Conservation (phyloP, 306 rosid genomes). For the Biancaea sappan region DNA sequence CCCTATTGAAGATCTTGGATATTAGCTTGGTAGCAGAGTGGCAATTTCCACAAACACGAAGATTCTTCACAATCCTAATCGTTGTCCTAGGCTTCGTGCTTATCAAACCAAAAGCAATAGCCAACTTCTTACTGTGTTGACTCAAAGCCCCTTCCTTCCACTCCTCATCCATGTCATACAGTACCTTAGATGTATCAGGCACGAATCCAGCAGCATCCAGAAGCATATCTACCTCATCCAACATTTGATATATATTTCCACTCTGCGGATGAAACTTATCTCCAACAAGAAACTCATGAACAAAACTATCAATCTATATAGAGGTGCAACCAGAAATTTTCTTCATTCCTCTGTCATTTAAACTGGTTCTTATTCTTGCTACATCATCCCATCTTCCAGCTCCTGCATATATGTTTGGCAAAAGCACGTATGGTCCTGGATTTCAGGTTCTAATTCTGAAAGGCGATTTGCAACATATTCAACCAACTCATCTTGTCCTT, state of each 20-base stretch:
- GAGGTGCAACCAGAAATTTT: slow-evolving; percentile 83
- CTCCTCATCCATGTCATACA: too few relatives aligned
- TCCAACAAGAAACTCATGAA: too few relatives aligned
- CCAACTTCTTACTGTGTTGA: slow-evolving; percentile 82
- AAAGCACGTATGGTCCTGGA: slow-evolving; percentile 64
- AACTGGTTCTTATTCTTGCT: slow-evolving; percentile 68
- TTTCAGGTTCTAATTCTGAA: slow-evolving; percentile 67
- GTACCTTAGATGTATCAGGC: too few relatives aligned
- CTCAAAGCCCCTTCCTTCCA: slow-evolving; percentile 80
- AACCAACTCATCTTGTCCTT: slow-evolving; percentile 60
- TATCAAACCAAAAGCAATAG: slow-evolving; percentile 80
- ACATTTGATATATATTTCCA: slow-evolving; percentile 55
- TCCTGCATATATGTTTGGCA: slow-evolving; percentile 79
- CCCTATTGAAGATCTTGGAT: too few relatives aligned
- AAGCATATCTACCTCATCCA: slow-evolving; percentile 63
- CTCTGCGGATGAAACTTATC: slow-evolving; percentile 61
- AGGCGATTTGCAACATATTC: slow-evolving; percentile 64
- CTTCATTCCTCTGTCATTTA: slow-evolving; percentile 74
- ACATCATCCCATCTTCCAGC: slow-evolving; percentile 86
- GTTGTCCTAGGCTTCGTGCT: slow-evolving; percentile 75
- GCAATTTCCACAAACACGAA: slow-evolving; percentile 82
- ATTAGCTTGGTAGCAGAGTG: slow-evolving; percentile 64
- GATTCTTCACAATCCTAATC: slow-evolving; percentile 78
- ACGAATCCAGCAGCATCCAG: slow-evolving; percentile 49
- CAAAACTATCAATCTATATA: slow-evolving; percentile 66